phyloP scores from a whole-genome alignment of 2,329 filamentous ascomycete genomes.

The Rhinocladiella mackenziei region DNA sequence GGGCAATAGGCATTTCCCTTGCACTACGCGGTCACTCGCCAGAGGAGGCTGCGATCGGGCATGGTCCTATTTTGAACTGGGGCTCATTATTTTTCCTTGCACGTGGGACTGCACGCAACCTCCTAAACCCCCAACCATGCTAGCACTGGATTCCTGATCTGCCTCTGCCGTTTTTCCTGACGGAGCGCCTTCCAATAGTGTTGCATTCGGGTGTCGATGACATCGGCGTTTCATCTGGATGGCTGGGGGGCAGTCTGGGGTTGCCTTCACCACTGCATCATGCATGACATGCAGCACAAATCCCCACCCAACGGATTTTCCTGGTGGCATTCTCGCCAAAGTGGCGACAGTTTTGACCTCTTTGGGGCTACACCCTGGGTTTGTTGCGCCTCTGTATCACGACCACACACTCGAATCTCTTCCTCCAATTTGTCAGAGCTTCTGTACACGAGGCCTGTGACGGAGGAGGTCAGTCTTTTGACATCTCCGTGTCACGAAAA shows the following conservation, averaged over 20 bases:
- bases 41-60: slow-evolving; percentile 9
- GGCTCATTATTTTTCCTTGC: background rate
- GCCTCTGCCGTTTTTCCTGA: background rate
- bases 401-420: slow-evolving; percentile 8
- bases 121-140: background rate
- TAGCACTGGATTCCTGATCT: background rate
- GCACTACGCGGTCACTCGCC: background rate
- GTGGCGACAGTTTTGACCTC: slow-evolving; percentile 10
- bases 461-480: slow-evolving; percentile 18
- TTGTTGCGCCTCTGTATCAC: slow-evolving; percentile 22
- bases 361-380: slow-evolving; percentile 13
- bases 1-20: slow-evolving; percentile 6
- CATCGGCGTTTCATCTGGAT: no score
- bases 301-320: slow-evolving; percentile 6
- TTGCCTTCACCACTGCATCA: slow-evolving; percentile 5
- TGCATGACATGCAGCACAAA: slow-evolving; percentile 1
- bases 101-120: slow-evolving; percentile 12
- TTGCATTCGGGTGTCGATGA: slow-evolving; percentile 5
- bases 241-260: no score
- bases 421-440: slow-evolving; percentile 23
- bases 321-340: slow-evolving; percentile 5
- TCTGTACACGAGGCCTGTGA: slow-evolving; percentile 5
- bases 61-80: slow-evolving; percentile 12
- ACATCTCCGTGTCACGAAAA: slow-evolving; percentile 22
- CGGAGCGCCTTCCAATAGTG: background rate